Conservation (phyloP, 371 early-diverging fungal species). For the Smittium culicis region DNA sequence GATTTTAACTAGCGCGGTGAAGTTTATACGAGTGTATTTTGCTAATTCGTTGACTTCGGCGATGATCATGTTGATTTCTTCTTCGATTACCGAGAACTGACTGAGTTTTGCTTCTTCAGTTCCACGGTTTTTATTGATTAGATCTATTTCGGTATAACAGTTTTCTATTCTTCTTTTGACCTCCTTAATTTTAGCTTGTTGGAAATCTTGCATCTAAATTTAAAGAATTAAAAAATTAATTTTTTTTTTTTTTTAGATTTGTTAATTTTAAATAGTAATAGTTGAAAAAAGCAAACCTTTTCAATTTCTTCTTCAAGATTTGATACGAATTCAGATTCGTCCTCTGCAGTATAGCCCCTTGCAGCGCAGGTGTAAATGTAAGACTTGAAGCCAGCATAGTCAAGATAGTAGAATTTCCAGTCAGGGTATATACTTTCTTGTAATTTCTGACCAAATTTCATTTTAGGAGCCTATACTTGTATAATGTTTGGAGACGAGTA, state of each 20-base stretch:
- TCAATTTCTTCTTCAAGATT: constrained; percentile 77
- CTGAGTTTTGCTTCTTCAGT: constrained; percentile 38
- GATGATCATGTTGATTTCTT: constrained; percentile 66
- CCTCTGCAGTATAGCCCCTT: constrained; percentile 43
- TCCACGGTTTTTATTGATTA: constrained; percentile 41
- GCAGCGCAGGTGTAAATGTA: constrained; percentile 50
- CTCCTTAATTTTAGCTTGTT: constrained; percentile 77
- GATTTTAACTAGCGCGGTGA: constrained; percentile 91
- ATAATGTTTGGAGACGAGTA: too few species aligned
- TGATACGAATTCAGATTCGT: constrained; percentile 77
- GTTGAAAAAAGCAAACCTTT: constrained; percentile 44
- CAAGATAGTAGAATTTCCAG: constrained; percentile 82
- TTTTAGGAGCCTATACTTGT: too few species aligned
- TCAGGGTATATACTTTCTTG: constrained; percentile 66
- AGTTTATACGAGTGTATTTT: constrained; percentile 86
- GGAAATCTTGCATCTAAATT: constrained; percentile 67
- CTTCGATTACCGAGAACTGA: constrained; percentile 40
- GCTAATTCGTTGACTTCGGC: constrained; percentile 81
- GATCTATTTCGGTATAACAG: constrained; percentile 51
- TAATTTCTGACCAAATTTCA: constrained; percentile 92
- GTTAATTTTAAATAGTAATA: constrained; percentile 13
- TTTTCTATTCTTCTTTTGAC: constrained; percentile 64
- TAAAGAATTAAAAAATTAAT: too few species aligned
- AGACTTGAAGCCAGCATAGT: constrained; percentile 78
- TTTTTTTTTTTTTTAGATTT: not conserved